Base-by-base conservation (phyloP, 2,329 filamentous ascomycete species). In the Talaromyces sp. region DNA sequence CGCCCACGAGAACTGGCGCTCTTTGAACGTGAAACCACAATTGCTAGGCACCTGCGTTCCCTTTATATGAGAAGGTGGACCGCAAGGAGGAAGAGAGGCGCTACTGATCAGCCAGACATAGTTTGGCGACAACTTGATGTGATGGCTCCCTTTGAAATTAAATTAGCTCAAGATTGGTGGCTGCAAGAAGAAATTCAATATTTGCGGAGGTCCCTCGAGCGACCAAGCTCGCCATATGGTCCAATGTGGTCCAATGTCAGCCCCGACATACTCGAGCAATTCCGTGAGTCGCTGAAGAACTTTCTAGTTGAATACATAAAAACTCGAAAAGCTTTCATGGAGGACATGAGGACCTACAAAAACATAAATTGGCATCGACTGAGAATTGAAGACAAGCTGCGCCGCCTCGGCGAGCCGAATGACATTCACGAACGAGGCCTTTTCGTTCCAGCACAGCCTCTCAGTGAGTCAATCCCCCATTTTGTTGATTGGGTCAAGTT, bases 61-160 rank as follows among this genome's bases (percentile, higher is more conserved):
- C 20, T 52, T 24, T 63, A 61, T 46, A 36, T 44, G 17, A 30
- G 27, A 5, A 51, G 33, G 39, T 55, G 51, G 53, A 56, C 37
- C 36, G 55, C 42, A n/a, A 40, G 16, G 7, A 45, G 19, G 8
- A 46, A 43, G 11, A 41, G 46, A 1, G 20, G 35, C 16, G 35
- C 44, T 24, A 52, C 41, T 14, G 29, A 51, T n/a, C n/a, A 49
- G 19, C n/a, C 55, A 7, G 45, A 60, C 51, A 61, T 61, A 27
- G 51, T 62, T 51, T 69, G 64, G 67, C 62, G 60, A 20, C 67
- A 70, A 29, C 57, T 70, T 16, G 65, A 70, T 56, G 52, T 63
- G 35, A 46, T 63, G 27, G 63, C 65, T 14, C 63, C 63, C 14
- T 64, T 68, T 29, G 51, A 62, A 5, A 41, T 63, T 2, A n/a